A percentile compares a stretch with the other conserved stretches of the same genome.
These are phyloP conservation scores for Xylaria palmicola DNA, from an alignment of 495 filamentous ascomycete genomes.

Conservation along the genomic window DNA sequence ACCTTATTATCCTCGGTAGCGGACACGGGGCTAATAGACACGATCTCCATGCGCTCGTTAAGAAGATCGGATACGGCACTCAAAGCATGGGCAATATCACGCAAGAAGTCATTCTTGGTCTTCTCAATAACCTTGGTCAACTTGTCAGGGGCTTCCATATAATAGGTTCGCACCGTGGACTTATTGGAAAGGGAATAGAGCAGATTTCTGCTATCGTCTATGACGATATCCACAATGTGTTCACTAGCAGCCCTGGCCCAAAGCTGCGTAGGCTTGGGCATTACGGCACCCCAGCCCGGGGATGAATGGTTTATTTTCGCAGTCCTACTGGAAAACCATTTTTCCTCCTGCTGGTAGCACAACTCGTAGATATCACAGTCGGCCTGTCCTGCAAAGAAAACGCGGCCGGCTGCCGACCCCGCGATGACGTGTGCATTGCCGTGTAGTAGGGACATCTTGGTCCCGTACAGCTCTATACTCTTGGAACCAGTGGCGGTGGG, in stretches of 20 bases:
- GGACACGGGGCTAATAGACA: slow-evolving; percentile 80
- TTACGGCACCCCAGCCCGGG: slow-evolving; percentile 68
- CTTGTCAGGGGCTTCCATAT: slow-evolving; percentile 60
- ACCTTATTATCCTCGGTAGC: slow-evolving; percentile 76
- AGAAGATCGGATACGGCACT: slow-evolving; percentile 62
- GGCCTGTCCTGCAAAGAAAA: slow-evolving; percentile 82
- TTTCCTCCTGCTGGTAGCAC: slow-evolving; percentile 93
- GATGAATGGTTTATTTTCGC: slow-evolving; percentile 82
- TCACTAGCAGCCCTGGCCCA: slow-evolving; percentile 47
- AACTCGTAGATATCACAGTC: slow-evolving; percentile 90
- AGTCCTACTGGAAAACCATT: slow-evolving; percentile 85
- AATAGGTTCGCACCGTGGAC: slow-evolving; percentile 83
- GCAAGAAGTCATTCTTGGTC: slow-evolving; percentile 50
- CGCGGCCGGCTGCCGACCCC: slow-evolving; percentile 76
- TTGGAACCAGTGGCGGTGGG: slow-evolving; percentile 60
- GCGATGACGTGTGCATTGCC: slow-evolving; percentile 75
- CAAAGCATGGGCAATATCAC: slow-evolving; percentile 76
- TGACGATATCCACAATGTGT: slow-evolving; percentile 67
- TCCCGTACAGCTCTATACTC: slow-evolving; percentile 75
- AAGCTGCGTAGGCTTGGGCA: slow-evolving; percentile 51
- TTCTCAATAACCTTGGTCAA: slow-evolving; percentile 57
- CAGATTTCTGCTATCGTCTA: slow-evolving; percentile 84
- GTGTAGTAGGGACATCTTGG: slow-evolving; percentile 71
- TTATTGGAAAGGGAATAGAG: slow-evolving; percentile 86
- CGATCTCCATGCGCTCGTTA: slow-evolving; percentile 65